Evolutionary conservation across 257 asterid genomes (phyloP), one percentile per base, ranked within the genome.

Genomic region (Salvia miltiorrhiza): DNA sequence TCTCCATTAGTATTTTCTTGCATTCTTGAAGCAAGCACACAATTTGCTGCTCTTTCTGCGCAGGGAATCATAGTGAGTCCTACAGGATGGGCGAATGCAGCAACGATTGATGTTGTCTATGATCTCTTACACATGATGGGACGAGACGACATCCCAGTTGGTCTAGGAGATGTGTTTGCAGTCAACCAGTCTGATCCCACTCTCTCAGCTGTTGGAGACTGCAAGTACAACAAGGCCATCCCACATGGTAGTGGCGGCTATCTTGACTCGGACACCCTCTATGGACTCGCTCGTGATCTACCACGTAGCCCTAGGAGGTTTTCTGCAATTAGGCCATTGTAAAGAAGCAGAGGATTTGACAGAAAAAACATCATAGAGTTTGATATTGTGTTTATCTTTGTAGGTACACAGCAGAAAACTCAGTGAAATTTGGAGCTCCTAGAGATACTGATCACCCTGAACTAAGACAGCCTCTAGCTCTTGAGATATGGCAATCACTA

Each of bases 121-220:
- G 97, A 93, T 69, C 60, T 90, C 70, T 78, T 93, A 54, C 97
- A 93, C 44, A 93, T 93, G 97, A 88, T 93, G 98, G 95, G 96
- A 6, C 96, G 97, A 7, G 98, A 90, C 47, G 97, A 93, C 54
- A 81, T 93, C 47, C 95, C 87, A 0, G 90, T 90, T 11, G 97
- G 98, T 23, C 81, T 88, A 28, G 98, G 98, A 19, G 87, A 85
- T 13, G 28, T 82, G n/a, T 86, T 82, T 61, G 90, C 96, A 35
- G 62, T 69, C 53, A 84, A 88, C 72, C 97, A 85, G 37, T 75
- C 96, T 16, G 84, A 84, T 69, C 70, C 82, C 4, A 52, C 40
- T 60, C 65, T 63, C 16, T n/a, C 88, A 12, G 70, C 78, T n/a
- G 93, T 84, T 65, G 98, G 97, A 68, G 86, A 77, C 65, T 90